Conservation (phyloP, 306 rosid species). For the Bauhinia variegata region DNA sequence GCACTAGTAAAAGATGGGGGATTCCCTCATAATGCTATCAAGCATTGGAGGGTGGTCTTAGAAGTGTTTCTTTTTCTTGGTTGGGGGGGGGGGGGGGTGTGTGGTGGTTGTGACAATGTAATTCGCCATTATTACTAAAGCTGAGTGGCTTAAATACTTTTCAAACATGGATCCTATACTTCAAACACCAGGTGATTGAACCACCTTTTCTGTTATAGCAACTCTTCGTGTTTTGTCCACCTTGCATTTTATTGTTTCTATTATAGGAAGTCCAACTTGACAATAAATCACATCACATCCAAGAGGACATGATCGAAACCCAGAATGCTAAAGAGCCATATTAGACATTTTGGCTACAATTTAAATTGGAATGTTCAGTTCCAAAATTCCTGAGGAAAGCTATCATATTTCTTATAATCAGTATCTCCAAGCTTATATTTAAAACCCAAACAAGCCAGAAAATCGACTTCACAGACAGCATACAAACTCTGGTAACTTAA, state of each 20-base stretch:
- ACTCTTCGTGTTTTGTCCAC: not conserved
- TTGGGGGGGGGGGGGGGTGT: too few species aligned
- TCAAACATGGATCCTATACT: not conserved
- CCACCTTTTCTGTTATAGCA: conserved; percentile 3
- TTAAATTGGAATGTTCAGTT: not conserved
- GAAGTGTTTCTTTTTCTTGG: not conserved
- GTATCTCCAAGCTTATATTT: not conserved
- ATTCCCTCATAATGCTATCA: not conserved
- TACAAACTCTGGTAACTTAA: not conserved
- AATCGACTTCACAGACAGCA: not conserved
- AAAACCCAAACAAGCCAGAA: not conserved
- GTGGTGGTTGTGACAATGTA: too few species aligned
- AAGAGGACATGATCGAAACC: not conserved
- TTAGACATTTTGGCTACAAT: not conserved
- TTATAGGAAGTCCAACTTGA: not conserved
- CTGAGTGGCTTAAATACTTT: not conserved
- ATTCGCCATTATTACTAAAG: not conserved
- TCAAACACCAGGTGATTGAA: conserved; percentile 18
- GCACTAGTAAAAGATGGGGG: not conserved
- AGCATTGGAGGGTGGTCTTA: not conserved
- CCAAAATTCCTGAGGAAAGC: not conserved
- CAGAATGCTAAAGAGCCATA: conserved; percentile 5
- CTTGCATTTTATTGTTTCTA: not conserved
- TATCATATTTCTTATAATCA: not conserved
- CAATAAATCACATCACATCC: not conserved